Percentiles rank a stretch among this genome's conserved stretches.
phyloP scores from a whole-genome alignment of 163 green algal species.

The Trebouxiophyceae sp. region DNA sequence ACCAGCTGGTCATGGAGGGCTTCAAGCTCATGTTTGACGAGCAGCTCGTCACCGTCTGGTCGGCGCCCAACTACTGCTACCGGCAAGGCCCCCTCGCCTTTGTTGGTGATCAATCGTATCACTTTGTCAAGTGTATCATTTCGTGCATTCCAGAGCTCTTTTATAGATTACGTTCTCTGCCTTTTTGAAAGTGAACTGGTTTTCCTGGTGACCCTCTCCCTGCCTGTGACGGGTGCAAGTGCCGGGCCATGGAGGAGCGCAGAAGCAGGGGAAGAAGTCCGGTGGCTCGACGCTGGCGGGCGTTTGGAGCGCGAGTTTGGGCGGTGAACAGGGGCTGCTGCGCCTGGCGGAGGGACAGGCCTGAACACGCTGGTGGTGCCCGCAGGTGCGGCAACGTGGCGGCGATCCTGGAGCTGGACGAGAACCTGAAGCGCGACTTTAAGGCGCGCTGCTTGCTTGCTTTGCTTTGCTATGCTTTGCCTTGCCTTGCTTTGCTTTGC shows the following conservation, averaged over 20 bases:
- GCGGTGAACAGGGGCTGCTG: too few species aligned
- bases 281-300: too few species aligned
- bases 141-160: background rate
- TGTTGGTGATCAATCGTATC: too few species aligned
- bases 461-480: too few species aligned
- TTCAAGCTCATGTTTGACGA: conserved; percentile 87
- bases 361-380: too few species aligned
- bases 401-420: conserved; percentile 91
- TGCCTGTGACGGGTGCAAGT: too few species aligned
- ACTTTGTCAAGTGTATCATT: background rate
- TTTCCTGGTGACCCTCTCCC: too few species aligned
- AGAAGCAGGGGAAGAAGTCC: too few species aligned
- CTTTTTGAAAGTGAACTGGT: background rate
- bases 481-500: too few species aligned
- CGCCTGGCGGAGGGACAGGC: too few species aligned
- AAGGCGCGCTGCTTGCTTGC: conserved; percentile 22
- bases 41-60: conserved; percentile 79
- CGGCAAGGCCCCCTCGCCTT: conserved; percentile 6
- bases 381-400: conserved; percentile 81
- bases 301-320: too few species aligned
- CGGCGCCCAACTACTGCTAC: conserved; percentile 85
- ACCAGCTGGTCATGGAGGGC: conserved; percentile 99
- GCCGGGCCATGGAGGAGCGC: too few species aligned
- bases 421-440: conserved; percentile 77
- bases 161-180: background rate